A percentile compares a stretch with the other conserved stretches of the same genome.
Conservation (phyloP, 2,329 filamentous ascomycete species). For the Fonsecaea monophora region DNA sequence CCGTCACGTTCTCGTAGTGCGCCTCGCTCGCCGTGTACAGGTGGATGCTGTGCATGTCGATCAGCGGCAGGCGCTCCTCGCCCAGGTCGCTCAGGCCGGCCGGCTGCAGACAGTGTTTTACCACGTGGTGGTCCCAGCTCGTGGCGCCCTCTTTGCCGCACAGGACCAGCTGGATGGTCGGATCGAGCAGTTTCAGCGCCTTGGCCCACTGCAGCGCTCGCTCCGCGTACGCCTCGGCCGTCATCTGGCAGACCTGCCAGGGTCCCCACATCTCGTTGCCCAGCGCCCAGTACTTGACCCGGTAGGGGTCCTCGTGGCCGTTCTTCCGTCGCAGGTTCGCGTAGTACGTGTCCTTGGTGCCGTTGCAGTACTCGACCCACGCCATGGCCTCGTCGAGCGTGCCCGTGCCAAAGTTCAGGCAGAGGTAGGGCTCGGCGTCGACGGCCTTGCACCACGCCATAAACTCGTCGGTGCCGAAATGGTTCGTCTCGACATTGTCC, state of each 20-base stretch:
- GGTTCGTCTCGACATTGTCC: slow-evolving; percentile 73
- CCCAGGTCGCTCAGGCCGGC: slow-evolving; percentile 52
- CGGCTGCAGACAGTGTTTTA: slow-evolving; percentile 70
- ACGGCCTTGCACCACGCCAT: slow-evolving; percentile 78
- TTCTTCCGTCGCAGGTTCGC: slow-evolving; percentile 79
- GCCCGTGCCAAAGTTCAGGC: slow-evolving; percentile 81
- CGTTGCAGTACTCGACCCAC: slow-evolving; percentile 89
- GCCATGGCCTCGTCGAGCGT: slow-evolving; percentile 53
- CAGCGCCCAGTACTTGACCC: slow-evolving; percentile 83
- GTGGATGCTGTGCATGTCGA: slow-evolving; percentile 84
- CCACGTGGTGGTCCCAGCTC: slow-evolving; percentile 75
- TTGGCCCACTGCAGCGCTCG: slow-evolving; percentile 51
- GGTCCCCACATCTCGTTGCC: slow-evolving; percentile 74
- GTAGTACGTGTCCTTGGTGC: slow-evolving; percentile 76
- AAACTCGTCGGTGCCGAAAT: slow-evolving; percentile 87
- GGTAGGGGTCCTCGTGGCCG: slow-evolving; percentile 77
- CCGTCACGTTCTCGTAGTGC: slow-evolving; percentile 63
- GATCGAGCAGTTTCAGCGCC: slow-evolving; percentile 61
- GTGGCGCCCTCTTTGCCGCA: slow-evolving; percentile 74
- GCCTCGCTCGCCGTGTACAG: slow-evolving; percentile 70
- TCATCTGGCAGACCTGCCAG: slow-evolving; percentile 66
- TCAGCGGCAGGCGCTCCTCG: slow-evolving; percentile 52
- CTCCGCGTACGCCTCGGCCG: slow-evolving; percentile 65
- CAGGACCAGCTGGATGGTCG: slow-evolving; percentile 71
- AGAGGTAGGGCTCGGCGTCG: slow-evolving; percentile 78